phyloP scores from a whole-genome alignment of 2,329 filamentous ascomycete species.

The Claviceps sp. region DNA sequence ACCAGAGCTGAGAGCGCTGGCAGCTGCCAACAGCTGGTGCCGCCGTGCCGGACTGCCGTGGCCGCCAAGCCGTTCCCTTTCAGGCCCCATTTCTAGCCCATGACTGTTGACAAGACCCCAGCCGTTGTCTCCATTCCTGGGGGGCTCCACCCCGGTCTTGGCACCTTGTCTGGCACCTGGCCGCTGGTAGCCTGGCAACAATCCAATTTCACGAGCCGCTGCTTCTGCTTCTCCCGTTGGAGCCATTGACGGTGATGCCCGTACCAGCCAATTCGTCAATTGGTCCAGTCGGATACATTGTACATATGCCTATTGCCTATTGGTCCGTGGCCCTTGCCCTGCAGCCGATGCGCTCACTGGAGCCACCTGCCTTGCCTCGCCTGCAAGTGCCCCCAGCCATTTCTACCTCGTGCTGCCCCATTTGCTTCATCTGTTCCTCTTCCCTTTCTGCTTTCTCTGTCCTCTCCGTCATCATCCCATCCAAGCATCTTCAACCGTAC shows the following conservation, averaged over 20 bases:
- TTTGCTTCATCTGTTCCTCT: constrained; percentile 1
- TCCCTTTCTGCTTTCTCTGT: neutral
- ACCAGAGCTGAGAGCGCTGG: no score
- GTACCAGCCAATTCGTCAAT: neutral
- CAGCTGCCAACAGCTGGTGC: neutral
- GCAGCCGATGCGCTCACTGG: neutral
- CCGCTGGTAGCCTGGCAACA: neutral
- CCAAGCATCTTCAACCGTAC: constrained; percentile 5
- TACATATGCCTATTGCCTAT: neutral
- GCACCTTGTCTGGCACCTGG: neutral
- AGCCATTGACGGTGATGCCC: neutral
- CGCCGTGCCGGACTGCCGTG: neutral
- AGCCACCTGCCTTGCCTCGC: neutral
- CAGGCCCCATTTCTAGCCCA: neutral
- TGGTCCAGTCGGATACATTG: neutral
- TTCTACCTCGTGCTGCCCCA: constrained; percentile 5
- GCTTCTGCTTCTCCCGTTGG: neutral
- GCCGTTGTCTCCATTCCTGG: neutral
- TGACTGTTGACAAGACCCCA: neutral
- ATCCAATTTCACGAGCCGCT: neutral
- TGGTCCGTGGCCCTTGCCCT: neutral
- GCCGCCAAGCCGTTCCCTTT: neutral
- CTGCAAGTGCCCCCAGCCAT: neutral
- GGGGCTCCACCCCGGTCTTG: neutral
- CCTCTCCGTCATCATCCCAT: constrained; percentile 7